A percentile compares a stretch with the other conserved stretches of the same genome.
phyloP scores from a whole-genome alignment of 2,329 filamentous ascomycete genomes.

The Colletotrichum siamense region DNA sequence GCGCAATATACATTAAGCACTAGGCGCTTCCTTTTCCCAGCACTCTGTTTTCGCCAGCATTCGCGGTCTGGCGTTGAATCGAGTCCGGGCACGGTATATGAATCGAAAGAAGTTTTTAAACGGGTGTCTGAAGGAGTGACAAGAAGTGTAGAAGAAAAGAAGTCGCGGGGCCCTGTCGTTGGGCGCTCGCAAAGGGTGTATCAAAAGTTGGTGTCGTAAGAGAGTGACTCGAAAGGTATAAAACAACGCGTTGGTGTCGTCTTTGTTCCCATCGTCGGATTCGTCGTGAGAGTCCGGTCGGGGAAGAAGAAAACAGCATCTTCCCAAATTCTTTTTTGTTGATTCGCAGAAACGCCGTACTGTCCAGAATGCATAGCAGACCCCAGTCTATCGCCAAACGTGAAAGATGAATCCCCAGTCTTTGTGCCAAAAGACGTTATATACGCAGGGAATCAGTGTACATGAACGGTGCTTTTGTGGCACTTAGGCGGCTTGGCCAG shows the following conservation, averaged over 20 bases:
- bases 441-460: constrained; percentile 13
- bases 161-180: background rate
- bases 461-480: background rate
- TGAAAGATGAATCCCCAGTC: constrained; percentile 20
- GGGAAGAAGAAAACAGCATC: background rate
- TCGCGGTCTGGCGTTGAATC: background rate
- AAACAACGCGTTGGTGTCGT: constrained; percentile 7
- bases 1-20: constrained; percentile 25
- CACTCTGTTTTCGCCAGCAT: background rate
- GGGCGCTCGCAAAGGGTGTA: constrained; percentile 23
- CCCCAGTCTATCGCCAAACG: constrained; percentile 23
- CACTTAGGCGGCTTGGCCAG: constrained; percentile 37
- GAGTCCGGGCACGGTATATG: constrained; percentile 23
- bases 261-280: constrained; percentile 10
- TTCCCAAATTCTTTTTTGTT: constrained; percentile 5
- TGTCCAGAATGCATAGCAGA: constrained; percentile 23
- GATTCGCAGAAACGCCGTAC: constrained; percentile 23
- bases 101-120: constrained; percentile 23
- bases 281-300: constrained; percentile 9
- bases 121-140: constrained; percentile 32
- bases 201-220: constrained; percentile 23
- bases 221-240: constrained; percentile 24
- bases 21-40: constrained; percentile 13
- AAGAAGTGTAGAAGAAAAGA: constrained; percentile 33
- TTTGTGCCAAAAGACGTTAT: constrained; percentile 14